Evolutionary conservation across 495 filamentous ascomycete genomes (phyloP).

Genomic region (Haplographium delicatum): DNA sequence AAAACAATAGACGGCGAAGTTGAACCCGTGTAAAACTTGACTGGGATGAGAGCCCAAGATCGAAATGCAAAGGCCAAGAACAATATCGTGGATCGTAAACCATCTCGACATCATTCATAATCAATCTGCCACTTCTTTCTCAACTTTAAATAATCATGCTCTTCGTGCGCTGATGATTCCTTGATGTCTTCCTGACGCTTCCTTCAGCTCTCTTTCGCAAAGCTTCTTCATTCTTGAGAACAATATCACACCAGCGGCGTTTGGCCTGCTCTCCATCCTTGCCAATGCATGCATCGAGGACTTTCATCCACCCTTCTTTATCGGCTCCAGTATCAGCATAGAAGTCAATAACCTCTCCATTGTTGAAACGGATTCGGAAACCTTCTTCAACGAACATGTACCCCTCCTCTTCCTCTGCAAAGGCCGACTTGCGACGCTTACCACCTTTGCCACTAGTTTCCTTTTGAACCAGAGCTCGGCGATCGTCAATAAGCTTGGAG

Average conservation of each 20-base stretch:
- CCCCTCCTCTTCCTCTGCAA: constrained; percentile 96
- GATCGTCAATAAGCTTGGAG: constrained; percentile 88
- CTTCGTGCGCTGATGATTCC: constrained; percentile 48
- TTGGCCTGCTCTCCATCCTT: constrained; percentile 36
- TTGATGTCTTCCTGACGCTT: constrained; percentile 33
- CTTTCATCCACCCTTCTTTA: constrained; percentile 93
- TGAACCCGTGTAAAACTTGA: constrained; percentile 1
- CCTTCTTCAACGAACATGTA: constrained; percentile 99
- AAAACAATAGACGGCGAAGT: constrained; percentile 11
- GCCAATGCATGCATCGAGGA: constrained; percentile 49
- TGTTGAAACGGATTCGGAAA: constrained; percentile 95
- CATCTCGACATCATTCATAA: constrained; percentile 21
- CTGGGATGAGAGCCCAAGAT: not conserved
- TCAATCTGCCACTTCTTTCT: not conserved
- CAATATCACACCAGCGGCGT: constrained; percentile 76
- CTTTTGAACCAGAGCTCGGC: constrained; percentile 72
- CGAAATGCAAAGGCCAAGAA: not conserved
- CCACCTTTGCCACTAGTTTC: constrained; percentile 69
- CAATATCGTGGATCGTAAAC: constrained; percentile 12
- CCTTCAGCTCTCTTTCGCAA: constrained; percentile 18
- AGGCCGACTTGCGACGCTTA: constrained; percentile 83
- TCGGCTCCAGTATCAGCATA: constrained; percentile 83
- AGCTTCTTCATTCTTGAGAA: constrained; percentile 57
- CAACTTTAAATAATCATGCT: constrained; percentile 41
- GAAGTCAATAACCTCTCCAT: constrained; percentile 97